These are phyloP conservation scores for Melastoma candidum DNA, from an alignment of 441 rosid species.

Conservation along the genomic window DNA sequence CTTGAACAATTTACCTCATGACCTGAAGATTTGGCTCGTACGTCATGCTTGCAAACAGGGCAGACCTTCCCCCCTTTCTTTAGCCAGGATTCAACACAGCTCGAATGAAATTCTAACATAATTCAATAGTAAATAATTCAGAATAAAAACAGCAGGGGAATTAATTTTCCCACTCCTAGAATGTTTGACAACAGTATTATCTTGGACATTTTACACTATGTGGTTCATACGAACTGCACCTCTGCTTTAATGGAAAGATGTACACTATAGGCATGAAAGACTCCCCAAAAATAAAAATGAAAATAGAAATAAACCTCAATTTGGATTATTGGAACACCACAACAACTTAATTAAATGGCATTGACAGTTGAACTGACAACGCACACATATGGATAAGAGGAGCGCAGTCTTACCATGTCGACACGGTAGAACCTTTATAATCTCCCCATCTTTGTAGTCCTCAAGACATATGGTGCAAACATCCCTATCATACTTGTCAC, in stretches of 20 bases:
- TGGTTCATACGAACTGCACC: too few species aligned
- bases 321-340: too few species aligned
- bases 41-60: slow-evolving; percentile 74
- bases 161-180: too few species aligned
- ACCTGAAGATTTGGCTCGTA: slow-evolving; percentile 27
- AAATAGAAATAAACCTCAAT: too few species aligned
- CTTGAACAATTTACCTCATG: slow-evolving; percentile 34
- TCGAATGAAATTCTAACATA: slow-evolving; percentile 58
- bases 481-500: slow-evolving; percentile 29
- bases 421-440: slow-evolving; percentile 60
- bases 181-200: too few species aligned
- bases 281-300: too few species aligned
- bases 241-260: too few species aligned
- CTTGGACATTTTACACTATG: too few species aligned
- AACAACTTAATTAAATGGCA: neutral
- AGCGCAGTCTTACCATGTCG: slow-evolving; percentile 44
- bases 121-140: neutral
- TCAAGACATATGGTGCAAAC: slow-evolving; percentile 77
- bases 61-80: slow-evolving; percentile 67
- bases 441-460: slow-evolving; percentile 61
- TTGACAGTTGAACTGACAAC: neutral
- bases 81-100: slow-evolving; percentile 67
- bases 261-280: too few species aligned
- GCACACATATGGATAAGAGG: neutral
- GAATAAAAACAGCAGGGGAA: too few species aligned